Evolutionary conservation across 495 filamentous ascomycete genomes (phyloP), one percentile per base, ranked within the genome.

Genomic region (Pyrenula massariospora): DNA sequence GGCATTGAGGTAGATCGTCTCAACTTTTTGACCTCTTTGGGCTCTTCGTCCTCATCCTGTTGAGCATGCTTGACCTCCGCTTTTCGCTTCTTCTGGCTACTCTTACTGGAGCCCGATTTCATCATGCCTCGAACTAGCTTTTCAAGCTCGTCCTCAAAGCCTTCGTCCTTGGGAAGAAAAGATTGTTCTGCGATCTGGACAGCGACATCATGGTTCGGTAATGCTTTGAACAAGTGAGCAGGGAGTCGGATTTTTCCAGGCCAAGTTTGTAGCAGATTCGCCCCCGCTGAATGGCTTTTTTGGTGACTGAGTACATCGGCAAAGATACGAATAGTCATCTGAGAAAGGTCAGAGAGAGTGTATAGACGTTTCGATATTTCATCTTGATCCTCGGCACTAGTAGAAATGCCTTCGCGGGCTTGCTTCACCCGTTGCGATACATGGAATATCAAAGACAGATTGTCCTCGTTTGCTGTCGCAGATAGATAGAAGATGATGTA

Each of bases 341-440:
- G 88, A 0, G 91, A 84, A 12, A 99, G 77, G 62, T 99, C 93
- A 52, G 86, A 88, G n/a, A 97, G 70, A 15, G 89, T 82, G 62
- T 95, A 94, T 22, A 97, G 79, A 24, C 73, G 71, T 20, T 65
- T 71, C 5, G 70, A 71, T 24, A 77, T 71, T 52, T 85, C 83
- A 57, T 76, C 69, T 20, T 63, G 49, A 3, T 56, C 52, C 25
- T 55, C 24, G 5, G 52, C 15, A 21, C 70, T 72, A 54, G 75
- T 71, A 47, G 75, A 76, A 52, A 97, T 79, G 22, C 80, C 86
- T 64, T 98, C 94, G 21, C 83, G 81, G 22, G 88, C 86, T 69
- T 91, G 86, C 71, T 99, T 99, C 52, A 95, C 85, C 10, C 90
- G 84, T 71, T 97, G 89, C 19, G 88, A 92, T 52, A 95, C 83